Evolutionary conservation across 768 basidiomycete genomes (phyloP).

Genomic region (Mycena latifolia): DNA sequence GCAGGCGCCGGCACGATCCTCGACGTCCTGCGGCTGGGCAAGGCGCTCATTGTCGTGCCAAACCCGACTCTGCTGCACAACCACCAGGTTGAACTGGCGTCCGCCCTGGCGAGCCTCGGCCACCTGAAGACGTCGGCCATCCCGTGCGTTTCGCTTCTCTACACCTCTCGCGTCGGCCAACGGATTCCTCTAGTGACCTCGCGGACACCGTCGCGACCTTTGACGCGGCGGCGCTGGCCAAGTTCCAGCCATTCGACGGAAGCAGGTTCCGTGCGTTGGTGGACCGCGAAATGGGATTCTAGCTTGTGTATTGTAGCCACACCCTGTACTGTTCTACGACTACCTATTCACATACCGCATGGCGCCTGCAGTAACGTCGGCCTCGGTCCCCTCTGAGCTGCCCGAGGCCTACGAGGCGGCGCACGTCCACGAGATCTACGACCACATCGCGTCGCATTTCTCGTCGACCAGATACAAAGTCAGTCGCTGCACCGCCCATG

Average conservation of each 20-base stretch:
- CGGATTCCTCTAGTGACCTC: constrained; percentile 57
- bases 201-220: constrained; percentile 65
- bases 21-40: constrained; percentile 81
- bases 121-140: constrained; percentile 71
- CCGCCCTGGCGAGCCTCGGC: constrained; percentile 67
- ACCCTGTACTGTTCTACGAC: background rate
- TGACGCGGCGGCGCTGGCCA: constrained; percentile 56
- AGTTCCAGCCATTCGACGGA: constrained; percentile 79
- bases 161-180: constrained; percentile 3
- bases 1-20: constrained; percentile 95
- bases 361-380: constrained; percentile 53
- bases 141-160: constrained; percentile 63
- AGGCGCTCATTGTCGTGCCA: constrained; percentile 88
- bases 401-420: constrained; percentile 69
- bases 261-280: constrained; percentile 74
- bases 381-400: constrained; percentile 61
- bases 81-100: constrained; percentile 92
- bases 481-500: constrained; percentile 27
- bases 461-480: constrained; percentile 93
- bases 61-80: constrained; percentile 92
- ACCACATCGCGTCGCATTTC: constrained; percentile 89
- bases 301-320: constrained; percentile 42
- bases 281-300: constrained; percentile 86
- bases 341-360: constrained; percentile 33
- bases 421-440: constrained; percentile 89